Conservation (phyloP, 306 rosid genomes). For the Quercus parvula region DNA sequence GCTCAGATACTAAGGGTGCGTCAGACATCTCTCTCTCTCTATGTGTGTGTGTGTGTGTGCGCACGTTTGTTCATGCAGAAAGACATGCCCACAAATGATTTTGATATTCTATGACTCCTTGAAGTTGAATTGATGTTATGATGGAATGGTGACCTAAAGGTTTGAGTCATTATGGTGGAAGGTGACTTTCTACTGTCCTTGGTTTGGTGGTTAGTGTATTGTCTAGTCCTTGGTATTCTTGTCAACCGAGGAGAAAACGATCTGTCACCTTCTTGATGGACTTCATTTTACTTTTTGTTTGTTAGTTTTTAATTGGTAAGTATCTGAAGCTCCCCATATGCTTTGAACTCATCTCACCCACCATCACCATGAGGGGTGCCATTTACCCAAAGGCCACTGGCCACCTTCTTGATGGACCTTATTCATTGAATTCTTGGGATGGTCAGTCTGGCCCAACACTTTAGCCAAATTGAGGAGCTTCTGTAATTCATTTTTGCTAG, state of each 20-base stretch:
- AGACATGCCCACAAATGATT: neutral
- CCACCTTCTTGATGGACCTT: neutral
- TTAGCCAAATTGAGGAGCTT: neutral
- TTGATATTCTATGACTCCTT: neutral
- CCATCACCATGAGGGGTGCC: no score
- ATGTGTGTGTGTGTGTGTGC: neutral
- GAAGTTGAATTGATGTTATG: conserved; percentile 16
- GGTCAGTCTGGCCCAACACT: neutral
- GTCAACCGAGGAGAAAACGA: neutral
- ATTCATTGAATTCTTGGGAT: neutral
- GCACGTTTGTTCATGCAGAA: no score
- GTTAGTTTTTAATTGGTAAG: no score
- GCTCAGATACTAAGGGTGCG: conserved; percentile 91
- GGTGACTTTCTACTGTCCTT: conserved; percentile 10
- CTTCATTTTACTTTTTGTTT: no score
- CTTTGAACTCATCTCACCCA: no score
- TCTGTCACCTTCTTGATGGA: neutral
- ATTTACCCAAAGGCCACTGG: no score
- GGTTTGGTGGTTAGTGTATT: conserved; percentile 9
- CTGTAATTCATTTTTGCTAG: neutral
- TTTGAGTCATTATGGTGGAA: conserved; percentile 11
- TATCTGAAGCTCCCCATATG: no score
- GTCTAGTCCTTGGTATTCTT: neutral
- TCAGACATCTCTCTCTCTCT: neutral
- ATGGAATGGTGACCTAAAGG: conserved; percentile 5